Percentiles rank a stretch among this genome's conserved stretches.
phyloP scores from a whole-genome alignment of 345 rosid genomes.

The Heritiera fomes region DNA sequence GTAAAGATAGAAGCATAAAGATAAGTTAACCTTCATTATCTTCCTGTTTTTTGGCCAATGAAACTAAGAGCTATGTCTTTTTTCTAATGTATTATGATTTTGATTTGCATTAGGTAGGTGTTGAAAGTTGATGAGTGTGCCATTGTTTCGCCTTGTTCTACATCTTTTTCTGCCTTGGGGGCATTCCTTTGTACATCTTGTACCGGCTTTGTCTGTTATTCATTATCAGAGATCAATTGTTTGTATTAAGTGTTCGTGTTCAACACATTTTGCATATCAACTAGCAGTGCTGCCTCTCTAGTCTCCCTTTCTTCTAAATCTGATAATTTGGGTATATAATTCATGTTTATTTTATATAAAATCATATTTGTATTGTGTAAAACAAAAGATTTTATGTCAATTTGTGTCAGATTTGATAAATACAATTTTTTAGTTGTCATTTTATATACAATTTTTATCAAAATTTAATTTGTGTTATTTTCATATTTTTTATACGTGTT shows the following conservation, averaged over 20 bases:
- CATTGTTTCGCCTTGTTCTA: neutral
- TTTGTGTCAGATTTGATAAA: no score
- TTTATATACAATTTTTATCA: no score
- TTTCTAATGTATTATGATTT: conserved; percentile 29
- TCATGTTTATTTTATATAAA: no score
- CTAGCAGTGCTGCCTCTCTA: no score
- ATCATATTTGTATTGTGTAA: no score
- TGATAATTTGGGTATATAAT: no score
- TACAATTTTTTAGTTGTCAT: no score
- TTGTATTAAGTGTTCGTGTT: neutral
- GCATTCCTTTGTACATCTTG: conserved; percentile 34
- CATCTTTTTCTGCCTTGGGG: neutral
- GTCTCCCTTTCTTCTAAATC: neutral
- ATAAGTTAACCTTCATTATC: conserved; percentile 33
- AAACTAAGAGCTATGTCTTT: conserved; percentile 1
- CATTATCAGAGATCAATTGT: neutral
- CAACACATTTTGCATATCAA: neutral
- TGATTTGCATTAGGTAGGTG: conserved; percentile 25
- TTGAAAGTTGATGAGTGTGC: conserved; percentile 17
- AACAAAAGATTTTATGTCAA: no score
- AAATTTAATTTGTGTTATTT: no score
- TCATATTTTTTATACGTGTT: no score
- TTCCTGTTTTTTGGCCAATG: neutral
- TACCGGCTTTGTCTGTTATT: conserved; percentile 25
- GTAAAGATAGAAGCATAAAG: conserved; percentile 67